Percentiles rank a stretch among this genome's conserved stretches.
Evolutionary conservation across 805 yeast species (phyloP).

Genomic region (Torulaspora indica): DNA sequence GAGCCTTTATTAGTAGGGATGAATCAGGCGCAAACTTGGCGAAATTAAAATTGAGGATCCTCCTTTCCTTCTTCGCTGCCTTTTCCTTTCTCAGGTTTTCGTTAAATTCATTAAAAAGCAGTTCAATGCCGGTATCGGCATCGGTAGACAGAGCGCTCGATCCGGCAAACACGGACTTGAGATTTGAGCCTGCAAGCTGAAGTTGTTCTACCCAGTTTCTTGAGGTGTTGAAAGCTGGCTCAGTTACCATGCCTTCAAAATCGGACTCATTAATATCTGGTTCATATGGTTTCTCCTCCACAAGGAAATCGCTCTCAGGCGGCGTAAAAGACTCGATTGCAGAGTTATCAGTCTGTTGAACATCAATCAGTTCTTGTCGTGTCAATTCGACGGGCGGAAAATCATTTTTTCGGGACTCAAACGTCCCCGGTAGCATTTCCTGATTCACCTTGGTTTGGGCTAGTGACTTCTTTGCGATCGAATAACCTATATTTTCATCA

Average conservation of each 20-base stretch:
- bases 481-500: conserved; percentile 4
- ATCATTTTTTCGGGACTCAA: neutral
- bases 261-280: conserved; percentile 52
- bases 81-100: conserved; percentile 29
- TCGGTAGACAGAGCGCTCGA: conserved; percentile 5
- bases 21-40: conserved; percentile 24
- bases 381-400: conserved; percentile 1
- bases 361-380: conserved; percentile 9
- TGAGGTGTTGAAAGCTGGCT: conserved; percentile 47
- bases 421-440: conserved; percentile 7
- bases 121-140: conserved; percentile 11
- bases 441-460: conserved; percentile 15
- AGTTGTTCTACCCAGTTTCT: conserved; percentile 64
- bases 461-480: conserved; percentile 7
- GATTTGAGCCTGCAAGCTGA: conserved; percentile 41
- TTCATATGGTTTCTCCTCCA: conserved; percentile 65
- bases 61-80: conserved; percentile 30
- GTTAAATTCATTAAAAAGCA: conserved; percentile 42
- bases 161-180: conserved; percentile 34
- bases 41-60: conserved; percentile 23
- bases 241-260: conserved; percentile 41
- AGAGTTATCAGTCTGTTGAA: conserved; percentile 8
- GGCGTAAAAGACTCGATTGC: conserved; percentile 15
- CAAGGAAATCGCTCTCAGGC: conserved; percentile 33
- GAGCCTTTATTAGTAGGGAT: conserved; percentile 16